These are phyloP conservation scores for Phtheirospermum japonicum DNA, from an alignment of 257 asterid genomes.

Conservation along the genomic window DNA sequence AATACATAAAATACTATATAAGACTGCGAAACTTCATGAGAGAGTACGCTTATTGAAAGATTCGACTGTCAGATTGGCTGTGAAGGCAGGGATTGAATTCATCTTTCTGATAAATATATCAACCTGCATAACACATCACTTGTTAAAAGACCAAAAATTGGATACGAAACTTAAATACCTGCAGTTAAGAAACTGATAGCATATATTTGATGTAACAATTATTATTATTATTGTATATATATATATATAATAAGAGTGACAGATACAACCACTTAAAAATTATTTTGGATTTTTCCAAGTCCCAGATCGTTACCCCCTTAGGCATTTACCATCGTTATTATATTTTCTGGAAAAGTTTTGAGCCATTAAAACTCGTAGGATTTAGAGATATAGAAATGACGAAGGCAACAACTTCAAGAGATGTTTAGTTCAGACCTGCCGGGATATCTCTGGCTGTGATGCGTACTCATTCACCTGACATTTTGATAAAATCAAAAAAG, in stretches of 20 bases:
- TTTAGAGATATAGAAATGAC: slow-evolving; percentile 2
- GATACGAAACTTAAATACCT: neutral
- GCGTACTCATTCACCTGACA: slow-evolving; percentile 71
- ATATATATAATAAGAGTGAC: too few relatives aligned
- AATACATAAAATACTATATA: neutral
- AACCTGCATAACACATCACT: slow-evolving; percentile 46
- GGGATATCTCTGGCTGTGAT: slow-evolving; percentile 72
- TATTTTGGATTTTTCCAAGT: too few relatives aligned
- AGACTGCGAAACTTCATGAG: slow-evolving; percentile 45
- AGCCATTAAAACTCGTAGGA: neutral
- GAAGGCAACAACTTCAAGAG: slow-evolving; percentile 19
- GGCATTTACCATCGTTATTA: too few relatives aligned
- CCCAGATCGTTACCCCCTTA: too few relatives aligned
- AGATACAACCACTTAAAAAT: too few relatives aligned
- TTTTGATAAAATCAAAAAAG: slow-evolving; percentile 13
- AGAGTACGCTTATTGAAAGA: slow-evolving; percentile 89
- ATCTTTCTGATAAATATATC: slow-evolving; percentile 79
- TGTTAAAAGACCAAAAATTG: slow-evolving; percentile 3
- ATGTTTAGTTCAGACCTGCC: slow-evolving; percentile 55
- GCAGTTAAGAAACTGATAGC: slow-evolving; percentile 9
- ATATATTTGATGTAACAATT: neutral
- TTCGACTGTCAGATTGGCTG: slow-evolving; percentile 88
- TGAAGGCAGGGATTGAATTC: slow-evolving; percentile 91
- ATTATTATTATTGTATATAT: too few relatives aligned
- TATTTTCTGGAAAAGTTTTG: neutral